A percentile compares a stretch with the other conserved stretches of the same genome.
Evolutionary conservation across 2,329 filamentous ascomycete species (phyloP).

Genomic region (Penicillium fuscoglaucum): DNA sequence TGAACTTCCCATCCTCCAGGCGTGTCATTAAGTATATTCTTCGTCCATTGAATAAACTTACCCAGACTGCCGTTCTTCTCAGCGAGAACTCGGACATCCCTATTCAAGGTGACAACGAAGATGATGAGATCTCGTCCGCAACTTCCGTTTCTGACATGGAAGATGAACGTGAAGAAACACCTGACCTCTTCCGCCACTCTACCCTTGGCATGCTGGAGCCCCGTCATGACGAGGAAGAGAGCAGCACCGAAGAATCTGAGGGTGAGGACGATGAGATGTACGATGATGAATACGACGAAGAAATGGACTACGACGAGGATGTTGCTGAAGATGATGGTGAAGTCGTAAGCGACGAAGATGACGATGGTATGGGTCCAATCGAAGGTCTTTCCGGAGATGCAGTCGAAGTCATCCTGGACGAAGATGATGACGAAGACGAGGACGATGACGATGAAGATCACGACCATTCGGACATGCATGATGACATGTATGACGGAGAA

Average conservation of each 20-base stretch:
- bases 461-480: conserved; percentile 61
- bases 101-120: conserved; percentile 67
- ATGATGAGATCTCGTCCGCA: conserved; percentile 83
- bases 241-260: conserved; percentile 67
- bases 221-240: conserved; percentile 75
- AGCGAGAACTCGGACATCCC: conserved; percentile 78
- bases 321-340: conserved; percentile 77
- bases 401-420: conserved; percentile 87
- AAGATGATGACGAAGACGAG: conserved; percentile 63
- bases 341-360: conserved; percentile 84
- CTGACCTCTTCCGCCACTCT: conserved; percentile 94
- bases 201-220: conserved; percentile 92
- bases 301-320: conserved; percentile 91
- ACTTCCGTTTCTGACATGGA: conserved; percentile 88
- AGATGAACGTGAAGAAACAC: conserved; percentile 87
- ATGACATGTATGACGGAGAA: conserved; percentile 54
- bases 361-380: conserved; percentile 75
- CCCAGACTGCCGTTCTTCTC: conserved; percentile 79
- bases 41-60: conserved; percentile 81
- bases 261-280: conserved; percentile 91
- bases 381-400: conserved; percentile 63
- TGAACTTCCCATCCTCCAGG: conserved; percentile 91
- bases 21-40: conserved; percentile 95
- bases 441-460: conserved; percentile 62
- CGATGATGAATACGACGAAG: conserved; percentile 81